Evolutionary conservation across 179 eudicot genomes (phyloP).

Genomic region (Spergularia azorica): DNA sequence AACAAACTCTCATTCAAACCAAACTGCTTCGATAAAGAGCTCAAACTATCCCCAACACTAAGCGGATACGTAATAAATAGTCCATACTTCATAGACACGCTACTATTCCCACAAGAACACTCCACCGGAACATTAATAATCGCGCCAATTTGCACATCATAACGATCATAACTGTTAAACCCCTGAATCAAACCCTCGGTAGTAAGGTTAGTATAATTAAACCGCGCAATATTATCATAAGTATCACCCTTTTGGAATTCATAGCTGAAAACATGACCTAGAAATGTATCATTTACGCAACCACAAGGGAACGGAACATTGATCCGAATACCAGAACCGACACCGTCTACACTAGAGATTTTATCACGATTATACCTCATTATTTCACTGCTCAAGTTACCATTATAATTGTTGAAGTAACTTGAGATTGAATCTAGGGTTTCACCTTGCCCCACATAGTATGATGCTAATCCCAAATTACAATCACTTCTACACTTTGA

Average conservation of each 20-base stretch:
- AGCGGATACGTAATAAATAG: conserved; percentile 73
- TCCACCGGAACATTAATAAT: conserved; percentile 52
- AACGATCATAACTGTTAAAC: conserved; percentile 37
- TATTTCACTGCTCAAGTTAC: conserved; percentile 18
- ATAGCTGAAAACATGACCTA: conserved; percentile 48
- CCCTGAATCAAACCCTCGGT: conserved; percentile 18
- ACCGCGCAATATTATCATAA: conserved; percentile 37
- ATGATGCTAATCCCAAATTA: conserved; percentile 55
- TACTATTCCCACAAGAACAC: conserved; percentile 64
- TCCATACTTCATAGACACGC: conserved; percentile 61
- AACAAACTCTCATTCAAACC: conserved; percentile 41
- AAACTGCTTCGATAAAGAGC: conserved; percentile 37
- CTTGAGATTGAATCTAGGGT: conserved; percentile 37
- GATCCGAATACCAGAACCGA: conserved; percentile 26
- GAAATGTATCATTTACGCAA: conserved; percentile 43
- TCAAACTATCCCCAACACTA: conserved; percentile 47
- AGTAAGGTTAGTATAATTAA: conserved; percentile 44
- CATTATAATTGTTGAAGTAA: conserved; percentile 17
- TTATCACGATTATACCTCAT: conserved; percentile 35
- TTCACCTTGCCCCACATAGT: conserved; percentile 35
- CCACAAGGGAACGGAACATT: conserved; percentile 59
- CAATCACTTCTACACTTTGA: conserved; percentile 44
- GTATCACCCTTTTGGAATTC: conserved; percentile 35
- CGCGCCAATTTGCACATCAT: conserved; percentile 29
- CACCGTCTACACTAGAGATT: conserved; percentile 29